Conservation (phyloP, 352 stramenopile species). For the Phytophthora constricta region DNA sequence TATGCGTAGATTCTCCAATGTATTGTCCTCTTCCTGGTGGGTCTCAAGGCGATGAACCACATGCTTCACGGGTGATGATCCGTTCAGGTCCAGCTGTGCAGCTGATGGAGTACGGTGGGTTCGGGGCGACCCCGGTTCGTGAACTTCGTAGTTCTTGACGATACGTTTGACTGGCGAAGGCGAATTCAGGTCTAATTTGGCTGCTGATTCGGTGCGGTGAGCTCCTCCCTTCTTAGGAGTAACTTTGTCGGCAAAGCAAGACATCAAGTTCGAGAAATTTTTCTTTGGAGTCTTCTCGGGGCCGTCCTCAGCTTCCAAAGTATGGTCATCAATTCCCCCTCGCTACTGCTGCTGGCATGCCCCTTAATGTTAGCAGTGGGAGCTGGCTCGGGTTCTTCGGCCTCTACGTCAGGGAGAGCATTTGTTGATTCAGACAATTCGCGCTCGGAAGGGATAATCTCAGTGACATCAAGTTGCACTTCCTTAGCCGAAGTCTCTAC, state of each 20-base stretch:
- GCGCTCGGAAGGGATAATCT: neutral
- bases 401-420: neutral
- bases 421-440: neutral
- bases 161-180: slow-evolving; percentile 24
- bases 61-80: slow-evolving; percentile 47
- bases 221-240: slow-evolving; percentile 21
- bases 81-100: slow-evolving; percentile 34
- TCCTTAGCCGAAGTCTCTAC: neutral
- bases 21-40: slow-evolving; percentile 49
- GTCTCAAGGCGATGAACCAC: slow-evolving; percentile 64
- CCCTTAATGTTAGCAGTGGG: neutral
- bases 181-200: slow-evolving; percentile 27
- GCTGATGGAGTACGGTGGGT: slow-evolving; percentile 42
- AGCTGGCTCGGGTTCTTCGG: slow-evolving; percentile 22
- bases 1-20: slow-evolving; percentile 54
- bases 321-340: slow-evolving; percentile 5
- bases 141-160: slow-evolving; percentile 38
- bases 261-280: slow-evolving; percentile 32
- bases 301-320: neutral
- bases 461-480: neutral
- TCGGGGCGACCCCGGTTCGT: slow-evolving; percentile 20
- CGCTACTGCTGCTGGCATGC: neutral
- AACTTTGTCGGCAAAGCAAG: slow-evolving; percentile 33
- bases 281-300: slow-evolving; percentile 31
- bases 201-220: slow-evolving; percentile 35